Base-by-base conservation (phyloP, 371 early-diverging fungal species). In the Apophysomyces variabilis region DNA sequence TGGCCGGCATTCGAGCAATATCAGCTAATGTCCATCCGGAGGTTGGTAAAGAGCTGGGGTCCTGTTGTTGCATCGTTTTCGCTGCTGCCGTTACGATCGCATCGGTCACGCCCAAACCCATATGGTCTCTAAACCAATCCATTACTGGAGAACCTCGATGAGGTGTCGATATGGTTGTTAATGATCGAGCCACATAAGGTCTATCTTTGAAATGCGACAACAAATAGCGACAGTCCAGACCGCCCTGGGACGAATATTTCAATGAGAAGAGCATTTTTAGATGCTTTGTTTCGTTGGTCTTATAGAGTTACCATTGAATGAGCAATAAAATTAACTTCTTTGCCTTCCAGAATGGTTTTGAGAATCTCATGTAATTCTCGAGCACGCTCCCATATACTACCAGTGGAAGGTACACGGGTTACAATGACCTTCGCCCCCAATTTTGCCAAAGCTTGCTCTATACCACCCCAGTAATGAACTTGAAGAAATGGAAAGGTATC, bases 91-190 rank as follows among this genome's bases (percentile, higher is more conserved):
- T 64, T 21, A 66, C 57, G n/a, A 68, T 36, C 41, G 64, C 66
- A 39, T 69, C 56, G 5, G 76, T 46, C 36, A 75, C 57, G 3
- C 83, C 83, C 0, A 93, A 79, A 12, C 90, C 88, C 35, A 94
- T 75, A 57, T 88, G 82, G 67, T 95, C 93, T 18, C 92, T 86
- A 66, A 90, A 92, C 92, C 93, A 95, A 77, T 95, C 95, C 94
- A 95, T 95, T 74, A 95, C 90, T 5, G 92, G 87, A 43, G 88
- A 87, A 5, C 97, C 97, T 32, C 92, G 89, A 73, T 96, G 97
- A n/a, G 97, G 97, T 7, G 97, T 95, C 4, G 91, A 91, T 14
- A 96, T 81, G 0, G 96, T 95, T 0, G 96, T 94, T 35, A 96
- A 74, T 3, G 94, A 91, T 32, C 76, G 80, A 7, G 93, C 88